phyloP scores from a whole-genome alignment of 148 eudicot species.

The Chenopodium quinoa region DNA sequence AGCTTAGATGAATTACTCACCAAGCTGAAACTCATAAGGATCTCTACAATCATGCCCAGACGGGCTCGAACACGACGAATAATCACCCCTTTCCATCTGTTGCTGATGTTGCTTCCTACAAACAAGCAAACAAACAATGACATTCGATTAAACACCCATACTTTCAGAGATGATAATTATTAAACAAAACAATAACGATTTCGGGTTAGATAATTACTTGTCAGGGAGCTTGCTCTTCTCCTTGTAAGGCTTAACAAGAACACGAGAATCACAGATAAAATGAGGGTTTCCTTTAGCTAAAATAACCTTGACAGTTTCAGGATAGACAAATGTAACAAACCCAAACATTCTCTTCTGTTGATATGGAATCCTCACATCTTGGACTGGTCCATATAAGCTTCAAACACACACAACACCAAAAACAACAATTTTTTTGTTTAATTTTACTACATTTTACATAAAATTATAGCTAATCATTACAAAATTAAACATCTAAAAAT shows the following conservation, averaged over 20 bases:
- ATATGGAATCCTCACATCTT: slow-evolving; percentile 95
- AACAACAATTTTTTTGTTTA: neutral
- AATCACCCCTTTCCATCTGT: slow-evolving; percentile 65
- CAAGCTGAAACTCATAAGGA: slow-evolving; percentile 59
- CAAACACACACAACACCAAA: slow-evolving; percentile 27
- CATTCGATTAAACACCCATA: slow-evolving; percentile 16
- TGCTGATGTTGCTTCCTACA: slow-evolving; percentile 47
- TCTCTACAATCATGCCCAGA: slow-evolving; percentile 64
- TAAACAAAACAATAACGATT: neutral
- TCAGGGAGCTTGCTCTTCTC: slow-evolving; percentile 88
- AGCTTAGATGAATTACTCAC: slow-evolving; percentile 26
- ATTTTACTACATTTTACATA: neutral
- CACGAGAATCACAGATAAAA: slow-evolving; percentile 95
- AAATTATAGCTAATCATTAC: neutral
- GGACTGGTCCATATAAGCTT: slow-evolving; percentile 87
- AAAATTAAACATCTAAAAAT: neutral
- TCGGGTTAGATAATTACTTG: slow-evolving; percentile 36
- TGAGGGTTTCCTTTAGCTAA: slow-evolving; percentile 95
- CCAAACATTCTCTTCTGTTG: slow-evolving; percentile 99
- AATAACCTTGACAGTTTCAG: slow-evolving; percentile 81
- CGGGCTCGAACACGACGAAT: slow-evolving; percentile 58
- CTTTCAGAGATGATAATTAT: neutral
- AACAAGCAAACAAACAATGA: neutral
- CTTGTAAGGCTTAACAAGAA: slow-evolving; percentile 95
- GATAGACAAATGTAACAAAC: slow-evolving; percentile 77